These are phyloP conservation scores for Cyclotella baltica DNA, from an alignment of 108 stramenopile genomes.

Conservation along the genomic window DNA sequence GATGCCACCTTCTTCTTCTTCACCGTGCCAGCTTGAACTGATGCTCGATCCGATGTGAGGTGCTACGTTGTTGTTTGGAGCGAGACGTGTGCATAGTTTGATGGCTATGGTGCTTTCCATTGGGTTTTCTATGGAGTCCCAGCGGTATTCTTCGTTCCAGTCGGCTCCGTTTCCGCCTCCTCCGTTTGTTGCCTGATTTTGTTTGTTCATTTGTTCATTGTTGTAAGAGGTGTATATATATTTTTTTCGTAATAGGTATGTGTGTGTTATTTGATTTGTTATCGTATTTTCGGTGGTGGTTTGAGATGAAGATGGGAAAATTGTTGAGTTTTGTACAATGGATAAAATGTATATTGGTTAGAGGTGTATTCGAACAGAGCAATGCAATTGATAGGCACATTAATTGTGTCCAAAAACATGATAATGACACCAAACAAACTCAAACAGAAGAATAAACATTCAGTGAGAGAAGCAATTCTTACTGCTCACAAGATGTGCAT, in stretches of 20 bases:
- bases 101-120: conserved; percentile 56
- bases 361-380: too few relatives aligned
- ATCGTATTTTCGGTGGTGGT: not conserved
- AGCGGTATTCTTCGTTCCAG: conserved; percentile 85
- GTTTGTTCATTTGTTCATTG: not conserved
- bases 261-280: not conserved
- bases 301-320: too few relatives aligned
- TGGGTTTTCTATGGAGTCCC: conserved; percentile 65
- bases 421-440: too few relatives aligned
- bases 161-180: conserved; percentile 57
- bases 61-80: conserved; percentile 21
- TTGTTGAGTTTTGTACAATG: too few relatives aligned
- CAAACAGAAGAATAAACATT: too few relatives aligned
- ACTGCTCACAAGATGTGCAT: too few relatives aligned
- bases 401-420: too few relatives aligned
- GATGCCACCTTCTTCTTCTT: conserved; percentile 16
- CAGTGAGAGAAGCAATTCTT: too few relatives aligned
- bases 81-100: conserved; percentile 59
- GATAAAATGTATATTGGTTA: too few relatives aligned
- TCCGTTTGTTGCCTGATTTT: conserved; percentile 25
- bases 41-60: conserved; percentile 6
- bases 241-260: too few relatives aligned
- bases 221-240: too few relatives aligned
- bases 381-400: too few relatives aligned
- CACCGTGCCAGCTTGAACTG: conserved; percentile 7